Percentiles rank a stretch among this genome's conserved stretches.
Conservation (phyloP, 108 stramenopile species). For the Skeletonema grethae region DNA sequence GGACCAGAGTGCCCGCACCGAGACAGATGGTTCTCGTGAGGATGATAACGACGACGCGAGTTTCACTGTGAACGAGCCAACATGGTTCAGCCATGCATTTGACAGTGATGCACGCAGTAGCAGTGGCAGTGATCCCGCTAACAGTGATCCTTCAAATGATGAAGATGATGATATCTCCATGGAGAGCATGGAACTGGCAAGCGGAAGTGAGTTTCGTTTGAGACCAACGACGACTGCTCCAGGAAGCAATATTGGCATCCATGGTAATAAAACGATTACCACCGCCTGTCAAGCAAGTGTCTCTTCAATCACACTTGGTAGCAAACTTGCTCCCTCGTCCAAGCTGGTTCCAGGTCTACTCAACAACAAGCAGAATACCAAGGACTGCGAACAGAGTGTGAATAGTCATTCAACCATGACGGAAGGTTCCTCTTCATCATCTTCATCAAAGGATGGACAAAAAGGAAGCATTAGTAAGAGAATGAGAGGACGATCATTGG, state of each 20-base stretch:
- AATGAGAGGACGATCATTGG: not conserved
- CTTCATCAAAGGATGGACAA: not conserved
- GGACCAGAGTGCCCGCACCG: not conserved
- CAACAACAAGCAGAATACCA: not conserved
- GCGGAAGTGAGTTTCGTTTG: constrained; percentile 2
- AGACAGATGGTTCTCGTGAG: not conserved
- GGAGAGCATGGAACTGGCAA: constrained; percentile 3
- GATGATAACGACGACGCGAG: no score
- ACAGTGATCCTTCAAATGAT: not conserved
- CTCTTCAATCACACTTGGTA: constrained; percentile 1
- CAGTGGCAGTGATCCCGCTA: not conserved
- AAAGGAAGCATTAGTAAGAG: not conserved
- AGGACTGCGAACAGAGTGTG: not conserved
- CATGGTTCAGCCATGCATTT: constrained; percentile 1
- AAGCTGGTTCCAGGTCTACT: not conserved
- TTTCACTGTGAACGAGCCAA: not conserved
- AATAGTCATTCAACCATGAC: not conserved
- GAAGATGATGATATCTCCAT: not conserved
- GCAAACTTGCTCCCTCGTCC: not conserved
- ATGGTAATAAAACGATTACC: not conserved
- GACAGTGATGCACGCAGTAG: not conserved
- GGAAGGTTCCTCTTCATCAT: not conserved
- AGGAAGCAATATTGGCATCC: not conserved
- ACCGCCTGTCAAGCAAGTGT: not conserved
- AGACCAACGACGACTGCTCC: not conserved